Evolutionary conservation across 1,284 basidiomycete genomes (phyloP), one percentile per base, ranked within the genome.

Genomic region (Rhodotorula sp.): DNA sequence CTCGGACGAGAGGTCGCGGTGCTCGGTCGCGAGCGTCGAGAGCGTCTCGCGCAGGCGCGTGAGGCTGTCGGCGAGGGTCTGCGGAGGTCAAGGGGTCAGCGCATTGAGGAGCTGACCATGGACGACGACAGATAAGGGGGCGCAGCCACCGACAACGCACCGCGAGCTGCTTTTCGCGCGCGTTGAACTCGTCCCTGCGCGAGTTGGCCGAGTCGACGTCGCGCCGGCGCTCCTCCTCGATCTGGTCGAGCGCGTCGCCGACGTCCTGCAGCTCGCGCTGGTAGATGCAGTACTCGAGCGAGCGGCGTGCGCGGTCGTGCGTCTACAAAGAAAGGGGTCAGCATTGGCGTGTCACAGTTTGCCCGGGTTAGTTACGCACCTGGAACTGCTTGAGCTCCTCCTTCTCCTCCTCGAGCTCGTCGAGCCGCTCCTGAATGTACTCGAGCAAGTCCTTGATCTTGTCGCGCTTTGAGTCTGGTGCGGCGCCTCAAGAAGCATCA

Each of bases 371-470:
- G 17, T 2, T 1, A 61, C 70, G 27, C n/a, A 75, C 89, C 81
- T 97, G 93, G 80, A 93, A 99, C 81, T 97, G 93, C 79, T 94
- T 94, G 65, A 99, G 83, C 81, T 99, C 97, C 75, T 96, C 91
- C 82, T 98, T 98, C 82, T 99, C 97, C 78, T 94, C 91, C 79
- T 98, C 95, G 8, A 99, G 88, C 82, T 99, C 97, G 9, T 85
- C 84, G 63, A 99, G 84, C 4, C 96, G 89, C 16, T 90, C 89
- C 76, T 98, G 92, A 78, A 99, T 98, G 80, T 92, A 94, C 3
- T 89, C 87, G 45, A 99, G 85, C 13, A 97, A 84, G 77, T 97
- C 94, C 78, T 87, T 88, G 74, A 99, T 97, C 83, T 97, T 98
- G 46, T 86, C 84, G 21, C 93, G 89, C 80, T 98, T 98, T 4